Base-by-base conservation (phyloP, 2,329 filamentous ascomycete species). In the Gremmenia infestans region DNA sequence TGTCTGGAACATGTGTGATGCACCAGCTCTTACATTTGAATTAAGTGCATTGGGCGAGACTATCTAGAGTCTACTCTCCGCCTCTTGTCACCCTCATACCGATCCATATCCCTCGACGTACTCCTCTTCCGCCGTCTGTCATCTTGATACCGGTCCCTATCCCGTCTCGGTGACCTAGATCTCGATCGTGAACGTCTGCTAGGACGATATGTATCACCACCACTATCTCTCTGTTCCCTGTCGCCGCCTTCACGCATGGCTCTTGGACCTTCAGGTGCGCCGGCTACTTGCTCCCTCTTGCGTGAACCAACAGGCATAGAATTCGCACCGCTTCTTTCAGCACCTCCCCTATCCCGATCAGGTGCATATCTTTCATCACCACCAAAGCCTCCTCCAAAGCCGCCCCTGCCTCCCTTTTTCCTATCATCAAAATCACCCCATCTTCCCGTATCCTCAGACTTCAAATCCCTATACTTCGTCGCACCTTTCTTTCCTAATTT, bases 401-500 rank as follows among this genome's bases (percentile, higher is more conserved):
- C 28, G 8, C 28, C 28, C 28, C 28, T 32, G 60, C 63, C 72
- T 63, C 68, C 71, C 63, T 72, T 70, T 57, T 68, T 70, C 54
- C 72, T 76, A 60, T 83, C 81, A 25, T 80, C 81, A 61, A 81
- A 79, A 48, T 85, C 79, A 4, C 87, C 93, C 87, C 92, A 97
- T 32, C 81, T 78, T 0, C 94, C 94, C 0, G 94, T 99, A 72
- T 99, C 94, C 73, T 99, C 93, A 14, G 78, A 83, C 70, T 86
- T 86, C 67, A 99, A 80, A 72, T 99, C 94, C 65, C 82, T 88
- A 73, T 97, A 97, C 72, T 88, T 89, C 6, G 91, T 92, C 28
- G 89, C 85, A 19, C 94, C 93, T 76, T 96, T 96, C 75, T 88
- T 90, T 22, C 94, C 94, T 25, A 99, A 73, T 75, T 92, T 93